Evolutionary conservation across 78 protist genomes (phyloP).

Genomic region (Cavenderia fasciculata): DNA sequence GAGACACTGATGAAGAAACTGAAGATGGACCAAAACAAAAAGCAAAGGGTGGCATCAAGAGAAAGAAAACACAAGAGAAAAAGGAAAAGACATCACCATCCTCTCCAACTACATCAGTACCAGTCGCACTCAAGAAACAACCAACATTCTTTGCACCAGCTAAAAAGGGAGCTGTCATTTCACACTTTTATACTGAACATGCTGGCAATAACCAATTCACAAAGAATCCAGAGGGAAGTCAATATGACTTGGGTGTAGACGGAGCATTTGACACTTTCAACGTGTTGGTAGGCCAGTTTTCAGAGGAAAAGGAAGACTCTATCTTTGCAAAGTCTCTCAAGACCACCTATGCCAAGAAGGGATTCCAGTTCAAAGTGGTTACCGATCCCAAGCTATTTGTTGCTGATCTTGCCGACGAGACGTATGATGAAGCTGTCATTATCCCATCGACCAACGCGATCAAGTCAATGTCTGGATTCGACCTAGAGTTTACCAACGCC

Average conservation of each 20-base stretch:
- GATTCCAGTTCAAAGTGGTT: too few relatives aligned
- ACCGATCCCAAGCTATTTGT: not conserved
- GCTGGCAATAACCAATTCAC: slow-evolving; percentile 44
- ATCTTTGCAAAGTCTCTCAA: not conserved
- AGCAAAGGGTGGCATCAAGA: slow-evolving; percentile 8
- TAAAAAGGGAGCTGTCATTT: slow-evolving; percentile 12
- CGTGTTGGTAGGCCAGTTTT: slow-evolving; percentile 14
- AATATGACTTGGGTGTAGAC: slow-evolving; percentile 52
- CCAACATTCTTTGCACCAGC: slow-evolving; percentile 52
- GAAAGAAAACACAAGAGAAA: not conserved
- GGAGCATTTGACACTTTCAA: slow-evolving; percentile 41
- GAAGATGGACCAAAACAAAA: not conserved
- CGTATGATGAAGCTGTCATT: not conserved
- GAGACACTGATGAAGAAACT: slow-evolving; percentile 4
- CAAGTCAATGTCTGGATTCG: not conserved
- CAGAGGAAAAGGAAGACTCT: too few relatives aligned
- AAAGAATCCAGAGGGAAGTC: slow-evolving; percentile 19
- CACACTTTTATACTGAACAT: slow-evolving; percentile 42
- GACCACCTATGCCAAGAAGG: not conserved
- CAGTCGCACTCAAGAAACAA: slow-evolving; percentile 12
- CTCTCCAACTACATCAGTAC: not conserved
- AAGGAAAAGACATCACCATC: too few relatives aligned
- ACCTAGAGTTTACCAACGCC: not conserved
- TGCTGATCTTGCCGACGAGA: not conserved
- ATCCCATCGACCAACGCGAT: not conserved